These are phyloP conservation scores for Geotrichum phurueaensis DNA, from an alignment of 1,139 yeast species.

Conservation along the genomic window DNA sequence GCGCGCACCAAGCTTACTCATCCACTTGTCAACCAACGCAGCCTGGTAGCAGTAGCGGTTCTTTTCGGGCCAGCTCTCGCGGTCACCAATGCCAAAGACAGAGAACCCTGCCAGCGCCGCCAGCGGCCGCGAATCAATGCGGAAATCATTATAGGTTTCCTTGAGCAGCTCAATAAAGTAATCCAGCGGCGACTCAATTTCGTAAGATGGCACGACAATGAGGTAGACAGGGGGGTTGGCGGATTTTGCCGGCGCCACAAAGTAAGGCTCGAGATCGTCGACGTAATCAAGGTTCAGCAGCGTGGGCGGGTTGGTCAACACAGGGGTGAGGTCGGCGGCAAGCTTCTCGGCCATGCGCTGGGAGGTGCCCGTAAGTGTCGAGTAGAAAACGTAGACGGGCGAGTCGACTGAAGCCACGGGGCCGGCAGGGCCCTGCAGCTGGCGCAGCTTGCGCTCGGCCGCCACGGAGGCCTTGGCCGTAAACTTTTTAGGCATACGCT, in stretches of 20 bases:
- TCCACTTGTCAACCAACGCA: constrained; percentile 61
- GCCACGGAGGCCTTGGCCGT: constrained; percentile 21
- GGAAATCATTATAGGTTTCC: constrained; percentile 78
- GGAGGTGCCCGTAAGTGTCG: constrained; percentile 80
- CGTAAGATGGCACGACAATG: constrained; percentile 82
- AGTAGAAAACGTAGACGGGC: constrained; percentile 58
- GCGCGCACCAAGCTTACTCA: constrained; percentile 79
- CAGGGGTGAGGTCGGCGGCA: constrained; percentile 34
- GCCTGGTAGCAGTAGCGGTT: constrained; percentile 87
- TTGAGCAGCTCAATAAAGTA: constrained; percentile 73
- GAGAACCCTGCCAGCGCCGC: constrained; percentile 64
- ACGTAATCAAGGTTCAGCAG: constrained; percentile 71
- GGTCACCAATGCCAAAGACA: constrained; percentile 82
- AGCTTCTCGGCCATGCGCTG: constrained; percentile 52
- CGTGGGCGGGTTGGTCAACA: constrained; percentile 44
- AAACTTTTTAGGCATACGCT: constrained; percentile 25
- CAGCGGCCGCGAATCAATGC: constrained; percentile 78
- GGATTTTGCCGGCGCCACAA: constrained; percentile 49
- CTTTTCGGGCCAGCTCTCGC: constrained; percentile 68
- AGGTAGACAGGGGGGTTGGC: constrained; percentile 48
- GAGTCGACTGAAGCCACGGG: constrained; percentile 28
- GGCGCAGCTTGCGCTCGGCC: constrained; percentile 22
- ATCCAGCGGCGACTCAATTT: constrained; percentile 87
- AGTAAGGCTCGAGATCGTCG: constrained; percentile 78
- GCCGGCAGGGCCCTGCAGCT: constrained; percentile 26